These are phyloP conservation scores for Wickerhamomyces bovis DNA, from an alignment of 805 yeast species.

Conservation along the genomic window DNA sequence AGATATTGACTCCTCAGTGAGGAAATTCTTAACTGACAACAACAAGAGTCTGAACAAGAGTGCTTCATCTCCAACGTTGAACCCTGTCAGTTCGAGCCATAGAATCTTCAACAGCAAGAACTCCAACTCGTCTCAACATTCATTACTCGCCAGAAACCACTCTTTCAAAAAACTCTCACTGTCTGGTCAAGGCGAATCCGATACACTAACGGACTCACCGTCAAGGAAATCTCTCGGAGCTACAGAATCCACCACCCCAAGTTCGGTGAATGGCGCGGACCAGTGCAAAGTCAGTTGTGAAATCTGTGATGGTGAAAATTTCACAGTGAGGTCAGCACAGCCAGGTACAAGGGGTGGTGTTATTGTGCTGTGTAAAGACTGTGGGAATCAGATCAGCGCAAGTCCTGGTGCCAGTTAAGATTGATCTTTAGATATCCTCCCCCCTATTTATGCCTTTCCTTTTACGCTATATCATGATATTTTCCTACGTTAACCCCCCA, in stretches of 20 bases:
- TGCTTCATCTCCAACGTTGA: not conserved
- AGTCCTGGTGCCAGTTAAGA: not conserved
- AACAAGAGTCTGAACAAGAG: conserved; percentile 1
- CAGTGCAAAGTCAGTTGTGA: conserved; percentile 16
- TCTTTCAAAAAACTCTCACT: not conserved
- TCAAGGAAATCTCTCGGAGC: not conserved
- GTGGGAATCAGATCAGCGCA: conserved; percentile 21
- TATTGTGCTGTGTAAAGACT: conserved; percentile 22
- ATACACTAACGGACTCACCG: conserved; percentile 2
- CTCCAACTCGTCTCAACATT: conserved; percentile 12
- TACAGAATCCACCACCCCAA: not conserved
- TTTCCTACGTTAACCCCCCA: not conserved
- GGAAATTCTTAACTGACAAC: not conserved
- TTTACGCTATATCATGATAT: not conserved
- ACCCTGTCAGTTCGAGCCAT: not conserved
- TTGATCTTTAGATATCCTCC: not conserved
- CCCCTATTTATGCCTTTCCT: not conserved
- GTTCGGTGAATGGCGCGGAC: not conserved
- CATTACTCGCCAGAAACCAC: conserved; percentile 14
- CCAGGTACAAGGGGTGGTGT: conserved; percentile 2
- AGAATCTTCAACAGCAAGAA: conserved; percentile 9
- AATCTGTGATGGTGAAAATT: conserved; percentile 24
- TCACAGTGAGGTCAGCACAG: conserved; percentile 10
- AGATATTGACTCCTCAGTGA: conserved; percentile 52
- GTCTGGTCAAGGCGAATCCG: not conserved